Conservation (phyloP, 768 basidiomycete genomes). For the Lentinula raphanica region DNA sequence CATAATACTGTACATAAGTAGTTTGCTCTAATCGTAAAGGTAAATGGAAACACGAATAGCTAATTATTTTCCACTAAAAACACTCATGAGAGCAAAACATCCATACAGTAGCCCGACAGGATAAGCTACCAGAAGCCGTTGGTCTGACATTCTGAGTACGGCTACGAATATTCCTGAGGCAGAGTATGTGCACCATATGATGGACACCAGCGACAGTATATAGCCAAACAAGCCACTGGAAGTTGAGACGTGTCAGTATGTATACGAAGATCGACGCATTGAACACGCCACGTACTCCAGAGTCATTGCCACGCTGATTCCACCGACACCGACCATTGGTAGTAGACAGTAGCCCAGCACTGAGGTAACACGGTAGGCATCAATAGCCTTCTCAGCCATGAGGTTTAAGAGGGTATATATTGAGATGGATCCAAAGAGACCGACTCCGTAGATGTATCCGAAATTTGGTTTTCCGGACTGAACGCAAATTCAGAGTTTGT, state of each 20-base stretch:
- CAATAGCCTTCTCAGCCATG: constrained; percentile 94
- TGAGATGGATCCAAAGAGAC: constrained; percentile 86
- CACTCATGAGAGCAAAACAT: constrained; percentile 88
- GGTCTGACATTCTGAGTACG: constrained; percentile 92
- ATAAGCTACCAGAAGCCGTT: constrained; percentile 92
- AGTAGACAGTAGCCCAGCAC: constrained; percentile 95
- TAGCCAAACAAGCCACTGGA: constrained; percentile 88
- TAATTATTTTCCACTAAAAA: constrained; percentile 54
- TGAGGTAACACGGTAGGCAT: constrained; percentile 90
- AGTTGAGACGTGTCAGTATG: too few species aligned
- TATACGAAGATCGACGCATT: constrained; percentile 8
- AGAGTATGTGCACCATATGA: constrained; percentile 95
- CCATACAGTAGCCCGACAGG: constrained; percentile 92
- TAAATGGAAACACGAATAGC: background rate
- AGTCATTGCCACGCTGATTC: constrained; percentile 78
- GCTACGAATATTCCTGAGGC: constrained; percentile 95
- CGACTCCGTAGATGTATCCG: constrained; percentile 97
- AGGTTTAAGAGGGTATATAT: constrained; percentile 94
- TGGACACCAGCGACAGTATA: constrained; percentile 71
- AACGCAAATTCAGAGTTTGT: background rate
- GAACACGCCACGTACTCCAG: constrained; percentile 65
- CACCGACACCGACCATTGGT: constrained; percentile 93
- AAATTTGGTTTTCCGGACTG: constrained; percentile 99
- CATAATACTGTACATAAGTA: background rate
- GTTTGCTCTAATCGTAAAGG: background rate